Evolutionary conservation across 768 basidiomycete species (phyloP).

Genomic region (Chalciporus chontae): DNA sequence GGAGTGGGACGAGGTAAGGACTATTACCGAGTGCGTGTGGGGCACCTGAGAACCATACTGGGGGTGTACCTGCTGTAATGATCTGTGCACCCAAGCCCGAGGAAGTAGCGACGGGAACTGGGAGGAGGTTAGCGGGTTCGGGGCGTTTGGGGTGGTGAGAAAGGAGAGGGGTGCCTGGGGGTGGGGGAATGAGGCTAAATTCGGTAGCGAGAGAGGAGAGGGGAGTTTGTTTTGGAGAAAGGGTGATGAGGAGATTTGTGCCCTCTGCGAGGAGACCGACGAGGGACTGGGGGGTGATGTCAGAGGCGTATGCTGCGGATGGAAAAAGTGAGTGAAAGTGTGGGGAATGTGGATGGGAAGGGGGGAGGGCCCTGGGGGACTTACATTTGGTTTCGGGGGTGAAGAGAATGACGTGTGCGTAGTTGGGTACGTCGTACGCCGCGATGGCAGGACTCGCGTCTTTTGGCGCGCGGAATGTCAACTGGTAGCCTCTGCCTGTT

Average conservation of each 20-base stretch:
- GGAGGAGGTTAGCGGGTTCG: slow-evolving; percentile 62
- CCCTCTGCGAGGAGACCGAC: slow-evolving; percentile 63
- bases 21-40: slow-evolving; percentile 64
- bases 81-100: slow-evolving; percentile 31
- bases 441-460: slow-evolving; percentile 63
- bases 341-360: neutral
- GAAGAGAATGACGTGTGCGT: slow-evolving; percentile 84
- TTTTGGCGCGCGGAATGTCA: slow-evolving; percentile 85
- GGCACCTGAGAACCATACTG: slow-evolving; percentile 76
- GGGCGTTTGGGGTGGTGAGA: slow-evolving; percentile 81
- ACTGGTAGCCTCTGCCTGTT: slow-evolving; percentile 75
- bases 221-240: slow-evolving; percentile 72
- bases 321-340: neutral
- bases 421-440: slow-evolving; percentile 68
- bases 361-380: neutral
- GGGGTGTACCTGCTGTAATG: slow-evolving; percentile 45
- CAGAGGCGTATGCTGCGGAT: slow-evolving; percentile 56
- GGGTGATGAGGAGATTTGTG: slow-evolving; percentile 81
- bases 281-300: slow-evolving; percentile 80
- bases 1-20: slow-evolving; percentile 79
- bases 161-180: slow-evolving; percentile 76
- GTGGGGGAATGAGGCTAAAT: slow-evolving; percentile 87
- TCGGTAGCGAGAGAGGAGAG: slow-evolving; percentile 80
- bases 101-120: slow-evolving; percentile 46
- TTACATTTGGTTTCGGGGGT: slow-evolving; percentile 83